Base-by-base conservation (phyloP, 352 stramenopile species). In the Globisporangium polare region DNA sequence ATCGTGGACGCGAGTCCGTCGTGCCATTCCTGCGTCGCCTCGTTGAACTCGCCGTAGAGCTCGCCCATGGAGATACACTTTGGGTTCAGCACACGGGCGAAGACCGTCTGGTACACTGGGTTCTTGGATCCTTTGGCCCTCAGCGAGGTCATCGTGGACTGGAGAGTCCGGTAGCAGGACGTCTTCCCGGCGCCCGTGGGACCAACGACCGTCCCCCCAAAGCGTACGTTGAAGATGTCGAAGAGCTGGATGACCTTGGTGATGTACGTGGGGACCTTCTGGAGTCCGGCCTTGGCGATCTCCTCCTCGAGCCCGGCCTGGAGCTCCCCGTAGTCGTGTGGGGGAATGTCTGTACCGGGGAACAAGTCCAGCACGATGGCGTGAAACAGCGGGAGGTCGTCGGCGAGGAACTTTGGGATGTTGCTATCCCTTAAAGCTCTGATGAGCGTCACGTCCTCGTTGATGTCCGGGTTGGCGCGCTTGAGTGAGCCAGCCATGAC, bases 171-270 rank as follows among this genome's bases (percentile, higher is more conserved):
- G 67, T 97, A 97, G 64, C 85, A 96, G 3, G 86, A 92, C 7
- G 85, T 94, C 63, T 97, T 97, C 1, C 82, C 80, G 3, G 83
- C 85, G 0, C 89, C 82, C 0, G 90, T 94, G 4, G 90, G 89
- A 0, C 92, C 92, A 0, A 98, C 92, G 2, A 98, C 71, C 2
- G 88, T 96, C 20, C 85, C 91, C 2, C 92, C 92, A 64, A 97
- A 97, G 20, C 92, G 89, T 12, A 97, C 94, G 59, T 97, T 97
- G 67, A 98, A 96, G 26, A 94, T 97, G 55, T 98, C 92, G 58
- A 97, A 97, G 43, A 98, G 79, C 71, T 98, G 92, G 54, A 98
- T 96, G 12, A 98, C 87, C 66, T 98, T 98, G 9, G 81, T 91
- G 58, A 96, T 90, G 53, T 96, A 98, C 6, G 82, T 90, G 0